Base-by-base conservation (phyloP, 805 yeast species). In the Starmerella apicola region DNA sequence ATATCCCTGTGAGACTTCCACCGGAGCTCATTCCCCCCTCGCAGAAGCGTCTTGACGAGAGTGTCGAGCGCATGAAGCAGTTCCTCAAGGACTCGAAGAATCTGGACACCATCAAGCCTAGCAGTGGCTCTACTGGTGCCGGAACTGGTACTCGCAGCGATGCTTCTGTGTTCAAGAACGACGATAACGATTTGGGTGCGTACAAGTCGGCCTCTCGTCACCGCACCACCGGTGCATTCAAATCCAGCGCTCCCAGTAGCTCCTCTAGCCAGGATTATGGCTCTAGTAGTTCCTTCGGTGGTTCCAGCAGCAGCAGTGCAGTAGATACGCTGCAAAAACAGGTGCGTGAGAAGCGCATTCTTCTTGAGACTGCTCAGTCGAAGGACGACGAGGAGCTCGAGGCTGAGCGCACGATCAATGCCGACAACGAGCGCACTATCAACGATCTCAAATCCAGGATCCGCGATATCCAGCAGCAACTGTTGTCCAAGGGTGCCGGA, bases 11-110 rank as follows among this genome's bases (percentile, higher is more conserved):
- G 35, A 66, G 76, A 39, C 68, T 88, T 38, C 97, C 97, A 3
- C 84, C 93, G 2, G 94, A 85, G 55, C 70, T 88, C 48, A 65
- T 85, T 23, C 97, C 98, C 6, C 93, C 94, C 2, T 80, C 94
- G 6, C 71, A 80, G 28, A 74, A 76, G 52, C 68, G 80, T 43
- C 63, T 91, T 44, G 78, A 81, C 47, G 83, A 78, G 49, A 71
- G 80, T 13, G 71, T 79, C 57, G 70, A 70, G 52, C 72, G 75
- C 37, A 73, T 85, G 58, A 88, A 86, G 60, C 71, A 76, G 40
- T 70, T 72, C 32, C 62, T 81, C 51, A 55, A 34, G 21, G 45
- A 42, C 31, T 62, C 55, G 45, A 61, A 62, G 48, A 53, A 64
- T 4, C 48, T 51, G 16, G 55, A 54, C 23, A 25, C 53, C 3